A percentile compares a stretch with the other conserved stretches of the same genome.
These are phyloP conservation scores for Senecio squalidus DNA, from an alignment of 140 eudicot genomes.

Conservation along the genomic window DNA sequence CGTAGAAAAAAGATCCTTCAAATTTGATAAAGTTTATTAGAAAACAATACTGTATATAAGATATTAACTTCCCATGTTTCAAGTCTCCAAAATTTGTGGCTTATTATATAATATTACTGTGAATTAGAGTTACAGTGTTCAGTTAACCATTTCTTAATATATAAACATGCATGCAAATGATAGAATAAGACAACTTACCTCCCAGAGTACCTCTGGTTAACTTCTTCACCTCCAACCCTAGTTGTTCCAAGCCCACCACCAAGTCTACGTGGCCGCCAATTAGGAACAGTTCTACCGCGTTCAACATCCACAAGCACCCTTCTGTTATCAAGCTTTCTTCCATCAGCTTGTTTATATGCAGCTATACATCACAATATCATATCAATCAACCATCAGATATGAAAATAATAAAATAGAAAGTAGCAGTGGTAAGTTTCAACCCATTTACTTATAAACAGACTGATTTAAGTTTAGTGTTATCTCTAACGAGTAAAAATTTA, in stretches of 20 bases:
- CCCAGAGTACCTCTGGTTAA: slow-evolving; percentile 53
- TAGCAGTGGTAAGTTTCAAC: not conserved
- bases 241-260: slow-evolving; percentile 98
- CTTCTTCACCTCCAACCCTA: slow-evolving; percentile 88
- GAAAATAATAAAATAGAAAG: not conserved
- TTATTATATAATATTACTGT: too few species aligned
- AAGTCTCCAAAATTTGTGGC: too few species aligned
- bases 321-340: slow-evolving; percentile 88
- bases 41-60: too few species aligned
- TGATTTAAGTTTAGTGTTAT: not conserved
- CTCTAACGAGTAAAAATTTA: not conserved
- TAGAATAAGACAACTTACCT: slow-evolving; percentile 41
- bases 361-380: slow-evolving; percentile 36
- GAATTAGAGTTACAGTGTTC: too few species aligned
- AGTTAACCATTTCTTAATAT: not conserved
- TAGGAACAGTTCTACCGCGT: slow-evolving; percentile 96
- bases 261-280: slow-evolving; percentile 97
- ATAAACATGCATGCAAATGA: not conserved
- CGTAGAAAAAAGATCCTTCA: too few species aligned
- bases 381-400: slow-evolving; percentile 13
- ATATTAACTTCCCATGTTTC: too few species aligned
- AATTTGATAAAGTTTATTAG: too few species aligned
- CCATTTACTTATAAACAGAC: not conserved
- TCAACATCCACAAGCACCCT: slow-evolving; percentile 98
- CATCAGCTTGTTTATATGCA: slow-evolving; percentile 99